phyloP scores from a whole-genome alignment of 306 rosid genomes.

The Begonia peltatifolia region DNA sequence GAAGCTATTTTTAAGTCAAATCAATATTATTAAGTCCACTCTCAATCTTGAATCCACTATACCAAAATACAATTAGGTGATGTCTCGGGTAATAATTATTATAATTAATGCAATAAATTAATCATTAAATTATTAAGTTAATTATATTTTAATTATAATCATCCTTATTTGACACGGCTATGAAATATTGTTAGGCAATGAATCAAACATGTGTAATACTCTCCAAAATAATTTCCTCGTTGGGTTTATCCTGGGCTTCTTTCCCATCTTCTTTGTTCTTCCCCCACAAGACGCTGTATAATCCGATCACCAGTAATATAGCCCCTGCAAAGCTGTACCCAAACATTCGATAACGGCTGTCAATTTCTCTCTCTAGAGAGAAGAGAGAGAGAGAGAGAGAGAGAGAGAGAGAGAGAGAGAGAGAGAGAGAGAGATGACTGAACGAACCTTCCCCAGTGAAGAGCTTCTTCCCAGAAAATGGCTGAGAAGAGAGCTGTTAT shows the following conservation, averaged over 20 bases:
- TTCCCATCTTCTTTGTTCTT: conserved; percentile 45
- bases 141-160: too few species aligned
- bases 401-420: neutral
- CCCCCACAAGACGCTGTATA: conserved; percentile 77
- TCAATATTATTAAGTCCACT: too few species aligned
- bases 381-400: neutral
- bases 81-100: too few species aligned
- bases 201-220: conserved; percentile 20
- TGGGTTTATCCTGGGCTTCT: conserved; percentile 15
- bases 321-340: conserved; percentile 66
- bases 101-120: too few species aligned
- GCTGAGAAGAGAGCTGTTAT: conserved; percentile 67
- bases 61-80: too few species aligned
- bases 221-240: conserved; percentile 32
- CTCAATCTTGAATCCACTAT: too few species aligned
- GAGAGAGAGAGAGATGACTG: neutral
- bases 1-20: too few species aligned
- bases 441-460: conserved; percentile 65
- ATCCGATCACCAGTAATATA: conserved; percentile 54
- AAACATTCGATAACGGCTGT: neutral
- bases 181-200: too few species aligned
- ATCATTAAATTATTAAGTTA: too few species aligned
- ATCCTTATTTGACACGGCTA: too few species aligned
- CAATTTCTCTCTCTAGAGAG: neutral
- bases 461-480: conserved; percentile 59